Evolutionary conservation across 2,329 filamentous ascomycete genomes (phyloP), one percentile per base, ranked within the genome.

Genomic region (Neofusicoccum sp.): DNA sequence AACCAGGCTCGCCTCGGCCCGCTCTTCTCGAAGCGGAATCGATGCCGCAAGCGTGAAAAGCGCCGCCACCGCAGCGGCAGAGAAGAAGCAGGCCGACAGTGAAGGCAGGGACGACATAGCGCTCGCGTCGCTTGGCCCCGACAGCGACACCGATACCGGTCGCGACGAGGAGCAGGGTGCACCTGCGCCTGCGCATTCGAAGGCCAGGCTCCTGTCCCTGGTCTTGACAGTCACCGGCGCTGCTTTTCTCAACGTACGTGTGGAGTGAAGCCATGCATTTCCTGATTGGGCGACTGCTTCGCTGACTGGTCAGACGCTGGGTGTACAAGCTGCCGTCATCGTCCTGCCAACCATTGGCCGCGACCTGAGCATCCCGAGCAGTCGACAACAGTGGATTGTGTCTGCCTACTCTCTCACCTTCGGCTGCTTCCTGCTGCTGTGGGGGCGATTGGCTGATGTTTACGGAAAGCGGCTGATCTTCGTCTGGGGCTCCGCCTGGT

Each of bases 391-490:
- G 47, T 64, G 63, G 63, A 58, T 64, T 9, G 58, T 88, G 0
- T 88, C 86, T 0, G 81, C 84, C 1, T 88, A 88, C 67, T 78
- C 84, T 1, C 78, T 88, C 33, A 77, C 84, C 1, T 88, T 88
- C 65, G 86, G 84, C 54, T 88, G 85, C 71, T 87, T 88, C 68
- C 74, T 88, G 24, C 73, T 88, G 26, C 77, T 88, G 20, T 88
- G 85, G 84, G 86, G 86, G 41, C 80, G 85, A 36, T 80, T 88
- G 28, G 86, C 82, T 49, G 85, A 61, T 41, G 79, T 88, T 57
- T 86, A 84, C 62, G 85, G 85, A 61, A 87, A 86, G 70, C 80
- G 84, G 8, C 74, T 79, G 51, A 84, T 88, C 62, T 88, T 88
- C 70, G 79, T 88, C 36, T 75, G 76, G 54, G 86, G 86, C 0